Base-by-base conservation (phyloP, 176 grass and related monocot species). In the Bothriochloa decipiens region DNA sequence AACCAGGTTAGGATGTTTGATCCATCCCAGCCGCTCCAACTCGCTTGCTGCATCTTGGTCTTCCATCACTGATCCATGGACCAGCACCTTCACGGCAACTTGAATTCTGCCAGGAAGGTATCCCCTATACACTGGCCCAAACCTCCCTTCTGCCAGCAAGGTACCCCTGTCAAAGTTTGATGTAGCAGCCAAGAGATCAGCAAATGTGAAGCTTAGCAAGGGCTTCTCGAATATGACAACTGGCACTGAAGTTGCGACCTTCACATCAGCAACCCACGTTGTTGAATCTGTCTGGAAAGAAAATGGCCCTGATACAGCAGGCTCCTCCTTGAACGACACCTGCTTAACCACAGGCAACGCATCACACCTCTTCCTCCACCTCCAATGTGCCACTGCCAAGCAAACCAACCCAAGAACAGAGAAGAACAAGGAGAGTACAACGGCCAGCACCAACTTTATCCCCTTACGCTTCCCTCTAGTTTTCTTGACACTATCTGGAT, bases 191-290 rank as follows among this genome's bases (percentile, higher is more conserved):
- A 96, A 92, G 23, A 98, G 89, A 80, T 98, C 91, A 0, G 91
- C 89, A 42, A 98, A 98, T 15, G 93, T 96, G 83, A 91, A 94
- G 62, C 84, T 96, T 49, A 92, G 32, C 78, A 98, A 80, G 29
- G 96, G 96, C 85, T 98, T 98, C 86, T 98, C 96, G 75, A 98
- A 98, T 74, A 99, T 94, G 75, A 99, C 78, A 60, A 99, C 91
- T 0, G 96, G 93, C 39, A 99, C 89, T 7, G 96, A 94, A 49
- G 89, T 94, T n/a, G 96, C 93, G 23, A 92, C 76, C 83, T 96
- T 96, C 55, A 99, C 89, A 89, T 96, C 93, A 39, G 96, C 93
- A 79, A 96, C 89, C 96, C 96, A 99, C 0, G 88, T 96, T 33
- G 89, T 96, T 4, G 96, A 96, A 87, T 99, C 93, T 1, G 93